phyloP scores from a whole-genome alignment of 371 early-diverging fungal species.

The Mycotypha africana region DNA sequence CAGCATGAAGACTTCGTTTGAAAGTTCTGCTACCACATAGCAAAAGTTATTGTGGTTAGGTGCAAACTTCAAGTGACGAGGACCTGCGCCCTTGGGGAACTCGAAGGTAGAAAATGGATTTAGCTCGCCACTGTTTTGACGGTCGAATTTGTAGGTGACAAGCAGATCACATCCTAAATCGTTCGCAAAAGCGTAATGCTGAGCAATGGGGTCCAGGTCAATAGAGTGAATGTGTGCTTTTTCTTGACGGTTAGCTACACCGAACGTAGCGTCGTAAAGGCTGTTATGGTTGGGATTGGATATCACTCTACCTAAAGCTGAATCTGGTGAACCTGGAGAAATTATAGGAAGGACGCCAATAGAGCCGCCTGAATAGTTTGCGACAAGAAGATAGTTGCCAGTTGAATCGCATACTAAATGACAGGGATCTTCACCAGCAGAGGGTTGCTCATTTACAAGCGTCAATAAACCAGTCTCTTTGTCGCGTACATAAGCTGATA shows the following conservation, averaged over 20 bases:
- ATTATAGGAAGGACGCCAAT: conserved; percentile 19
- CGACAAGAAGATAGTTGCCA: conserved; percentile 18
- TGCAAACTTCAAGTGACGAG: conserved; percentile 36
- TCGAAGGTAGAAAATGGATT: conserved; percentile 9
- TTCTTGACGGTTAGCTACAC: conserved; percentile 37
- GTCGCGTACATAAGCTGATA: conserved; percentile 23
- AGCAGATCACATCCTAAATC: conserved; percentile 32
- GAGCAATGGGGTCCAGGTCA: conserved; percentile 25
- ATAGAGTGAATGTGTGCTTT: conserved; percentile 38
- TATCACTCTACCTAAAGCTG: not conserved
- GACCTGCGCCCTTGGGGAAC: conserved; percentile 37
- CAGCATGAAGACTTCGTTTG: conserved; percentile 30
- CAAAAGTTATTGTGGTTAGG: conserved; percentile 21
- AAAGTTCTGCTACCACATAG: conserved; percentile 36
- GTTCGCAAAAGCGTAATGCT: conserved; percentile 16
- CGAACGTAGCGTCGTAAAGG: conserved; percentile 9
- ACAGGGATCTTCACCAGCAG: conserved; percentile 31
- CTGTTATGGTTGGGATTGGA: conserved; percentile 7
- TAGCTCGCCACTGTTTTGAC: conserved; percentile 5
- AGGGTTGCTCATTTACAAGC: conserved; percentile 19
- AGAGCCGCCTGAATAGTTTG: conserved; percentile 38
- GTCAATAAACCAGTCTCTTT: conserved; percentile 15
- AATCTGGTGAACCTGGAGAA: conserved; percentile 1
- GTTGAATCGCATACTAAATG: conserved; percentile 18
- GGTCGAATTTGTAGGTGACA: conserved; percentile 19